Conservation (phyloP, 176 grass and related monocot species). For the Ampelocalamus luodianensis region DNA sequence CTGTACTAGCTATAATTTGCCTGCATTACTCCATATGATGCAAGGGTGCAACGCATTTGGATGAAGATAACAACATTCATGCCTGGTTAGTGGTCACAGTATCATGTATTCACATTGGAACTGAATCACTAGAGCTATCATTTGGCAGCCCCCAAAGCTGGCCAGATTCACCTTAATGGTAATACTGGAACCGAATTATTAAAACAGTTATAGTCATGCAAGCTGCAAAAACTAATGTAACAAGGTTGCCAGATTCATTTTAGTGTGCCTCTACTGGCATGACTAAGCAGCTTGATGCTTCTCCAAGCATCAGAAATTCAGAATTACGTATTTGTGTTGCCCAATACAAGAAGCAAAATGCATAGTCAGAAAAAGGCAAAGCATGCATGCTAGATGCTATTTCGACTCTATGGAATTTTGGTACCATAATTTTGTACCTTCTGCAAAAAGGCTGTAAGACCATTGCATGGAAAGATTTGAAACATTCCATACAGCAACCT, state of each 20-base stretch:
- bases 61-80: background rate
- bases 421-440: conserved; percentile 58
- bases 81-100: background rate
- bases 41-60: background rate
- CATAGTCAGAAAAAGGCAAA: background rate
- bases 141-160: conserved; percentile 9
- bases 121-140: conserved; percentile 26
- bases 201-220: background rate
- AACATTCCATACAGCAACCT: conserved; percentile 82
- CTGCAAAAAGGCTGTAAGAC: conserved; percentile 82
- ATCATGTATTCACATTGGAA: background rate
- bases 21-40: conserved; percentile 1
- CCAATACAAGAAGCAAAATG: background rate
- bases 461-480: conserved; percentile 77
- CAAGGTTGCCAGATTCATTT: conserved; percentile 7
- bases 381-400: background rate
- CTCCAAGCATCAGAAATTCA: conserved; percentile 29
- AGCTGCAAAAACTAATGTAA: background rate
- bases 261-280: background rate
- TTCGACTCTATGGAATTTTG: background rate
- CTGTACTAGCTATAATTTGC: background rate
- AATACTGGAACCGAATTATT: conserved; percentile 4
- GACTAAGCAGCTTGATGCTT: background rate
- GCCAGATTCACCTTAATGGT: background rate
- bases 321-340: background rate